phyloP scores from a whole-genome alignment of 23 red algal genomes.

The Porphyridium purpureum region DNA sequence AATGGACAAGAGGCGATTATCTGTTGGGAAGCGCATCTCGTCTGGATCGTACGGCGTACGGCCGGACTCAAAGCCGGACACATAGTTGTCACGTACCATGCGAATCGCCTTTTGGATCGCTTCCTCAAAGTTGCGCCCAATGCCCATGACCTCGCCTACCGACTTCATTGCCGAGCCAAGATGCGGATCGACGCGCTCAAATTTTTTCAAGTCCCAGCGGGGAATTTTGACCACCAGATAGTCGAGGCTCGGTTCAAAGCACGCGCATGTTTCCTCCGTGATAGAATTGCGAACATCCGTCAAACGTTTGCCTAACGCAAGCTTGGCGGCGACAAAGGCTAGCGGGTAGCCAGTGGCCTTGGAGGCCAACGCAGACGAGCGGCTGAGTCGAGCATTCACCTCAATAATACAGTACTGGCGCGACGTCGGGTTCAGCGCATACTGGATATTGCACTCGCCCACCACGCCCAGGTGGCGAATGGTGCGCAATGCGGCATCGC shows the following conservation, averaged over 20 bases:
- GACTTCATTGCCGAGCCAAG: constrained; percentile 98
- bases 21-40: constrained; percentile 61
- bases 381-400: constrained; percentile 87
- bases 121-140: constrained; percentile 90
- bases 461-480: constrained; percentile 93
- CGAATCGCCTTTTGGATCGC: constrained; percentile 88
- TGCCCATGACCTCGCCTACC: constrained; percentile 95
- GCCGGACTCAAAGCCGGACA: constrained; percentile 79
- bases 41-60: constrained; percentile 40
- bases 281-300: constrained; percentile 75
- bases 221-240: constrained; percentile 96
- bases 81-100: constrained; percentile 85
- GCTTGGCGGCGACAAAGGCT: constrained; percentile 91
- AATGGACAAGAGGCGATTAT: constrained; percentile 74
- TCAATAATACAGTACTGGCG: constrained; percentile 95
- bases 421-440: constrained; percentile 70
- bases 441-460: constrained; percentile 98
- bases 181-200: constrained; percentile 47
- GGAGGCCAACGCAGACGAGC: constrained; percentile 90
- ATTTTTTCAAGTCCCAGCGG: constrained; percentile 95
- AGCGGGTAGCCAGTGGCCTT: constrained; percentile 98
- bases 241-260: constrained; percentile 95
- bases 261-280: constrained; percentile 77
- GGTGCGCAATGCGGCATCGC: constrained; percentile 76
- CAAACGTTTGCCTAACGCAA: constrained; percentile 57